Percentiles rank a stretch among this genome's conserved stretches.
These are phyloP conservation scores for Aspergillus transmontanensis DNA, from an alignment of 2,329 filamentous ascomycete species.

Conservation along the genomic window DNA sequence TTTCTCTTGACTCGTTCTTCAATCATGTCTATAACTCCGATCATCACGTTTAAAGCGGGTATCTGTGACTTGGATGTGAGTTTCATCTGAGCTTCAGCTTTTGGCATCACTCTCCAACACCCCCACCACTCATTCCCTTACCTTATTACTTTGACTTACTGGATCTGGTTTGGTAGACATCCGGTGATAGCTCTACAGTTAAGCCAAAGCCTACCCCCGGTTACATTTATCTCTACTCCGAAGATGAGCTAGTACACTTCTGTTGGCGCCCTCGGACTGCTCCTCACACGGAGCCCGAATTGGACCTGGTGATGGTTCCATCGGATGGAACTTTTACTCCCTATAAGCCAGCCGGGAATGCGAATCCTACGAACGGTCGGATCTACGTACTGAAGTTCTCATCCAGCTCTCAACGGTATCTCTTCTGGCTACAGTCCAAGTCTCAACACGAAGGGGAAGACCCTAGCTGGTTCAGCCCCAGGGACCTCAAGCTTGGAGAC, in stretches of 20 bases:
- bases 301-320: conserved; percentile 94
- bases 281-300: conserved; percentile 70
- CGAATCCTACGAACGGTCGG: conserved; percentile 74
- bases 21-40: conserved; percentile 77
- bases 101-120: neutral
- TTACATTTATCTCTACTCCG: conserved; percentile 88
- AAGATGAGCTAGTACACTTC: conserved; percentile 95
- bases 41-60: conserved; percentile 97
- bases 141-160: conserved; percentile 14
- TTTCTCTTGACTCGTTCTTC: conserved; percentile 1
- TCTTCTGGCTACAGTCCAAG: conserved; percentile 97
- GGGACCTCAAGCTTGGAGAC: conserved; percentile 84
- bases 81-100: conserved; percentile 23
- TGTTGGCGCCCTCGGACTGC: conserved; percentile 87
- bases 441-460: conserved; percentile 73
- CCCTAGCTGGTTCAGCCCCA: conserved; percentile 76
- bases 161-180: conserved; percentile 40
- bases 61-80: conserved; percentile 81
- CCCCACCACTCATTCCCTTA: neutral
- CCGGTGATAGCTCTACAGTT: conserved; percentile 68
- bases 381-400: conserved; percentile 92
- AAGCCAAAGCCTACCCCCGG: conserved; percentile 73
- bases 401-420: conserved; percentile 84
- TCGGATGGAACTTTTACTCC: conserved; percentile 84
- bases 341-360: conserved; percentile 69